These are phyloP conservation scores for Lithospermum erythrorhizon DNA, from an alignment of 257 asterid genomes.

Conservation along the genomic window DNA sequence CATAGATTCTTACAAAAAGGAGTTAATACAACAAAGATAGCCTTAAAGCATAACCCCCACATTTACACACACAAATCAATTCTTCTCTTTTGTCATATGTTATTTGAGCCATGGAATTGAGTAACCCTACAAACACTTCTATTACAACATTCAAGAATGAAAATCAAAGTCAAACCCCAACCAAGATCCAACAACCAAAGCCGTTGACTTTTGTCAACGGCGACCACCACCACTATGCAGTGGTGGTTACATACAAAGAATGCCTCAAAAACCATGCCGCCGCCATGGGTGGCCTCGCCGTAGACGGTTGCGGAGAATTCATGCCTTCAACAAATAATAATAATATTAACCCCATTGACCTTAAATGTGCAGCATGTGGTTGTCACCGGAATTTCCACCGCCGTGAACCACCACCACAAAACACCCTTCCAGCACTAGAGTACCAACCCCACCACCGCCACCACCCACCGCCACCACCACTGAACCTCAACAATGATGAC, in stretches of 20 bases:
- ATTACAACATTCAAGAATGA: constrained; percentile 1
- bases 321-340: constrained; percentile 23
- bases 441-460: constrained; percentile 11
- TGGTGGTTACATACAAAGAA: constrained; percentile 29
- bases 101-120: constrained; percentile 1
- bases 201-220: background rate
- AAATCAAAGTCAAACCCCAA: background rate
- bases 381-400: constrained; percentile 67
- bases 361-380: constrained; percentile 43
- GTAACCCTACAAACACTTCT: background rate
- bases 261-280: constrained; percentile 53
- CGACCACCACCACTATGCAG: constrained; percentile 7
- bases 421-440: constrained; percentile 4
- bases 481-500: background rate
- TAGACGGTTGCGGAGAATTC: constrained; percentile 59
- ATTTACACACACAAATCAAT: background rate
- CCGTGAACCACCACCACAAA: constrained; percentile 28
- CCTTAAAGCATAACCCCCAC: background rate
- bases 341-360: constrained; percentile 19
- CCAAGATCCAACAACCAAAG: background rate
- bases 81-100: background rate
- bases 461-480: constrained; percentile 14
- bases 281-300: constrained; percentile 34
- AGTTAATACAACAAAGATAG: background rate
- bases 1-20: background rate